phyloP scores from a whole-genome alignment of 2,329 filamentous ascomycete species.

The Epichloe sibirici region DNA sequence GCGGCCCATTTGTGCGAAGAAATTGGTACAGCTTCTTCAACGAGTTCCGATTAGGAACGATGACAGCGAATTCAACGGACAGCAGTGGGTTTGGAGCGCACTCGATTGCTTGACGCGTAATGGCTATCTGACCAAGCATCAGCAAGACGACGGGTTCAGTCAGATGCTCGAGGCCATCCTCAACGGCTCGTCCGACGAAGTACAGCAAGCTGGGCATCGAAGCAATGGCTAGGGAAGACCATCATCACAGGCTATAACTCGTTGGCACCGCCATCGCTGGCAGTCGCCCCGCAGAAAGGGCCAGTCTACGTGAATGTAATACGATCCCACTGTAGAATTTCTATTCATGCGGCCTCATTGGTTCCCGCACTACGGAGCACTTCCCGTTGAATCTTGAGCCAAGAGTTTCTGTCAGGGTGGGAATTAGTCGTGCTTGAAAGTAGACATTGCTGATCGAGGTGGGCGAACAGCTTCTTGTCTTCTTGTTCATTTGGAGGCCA shows the following conservation, averaged over 20 bases:
- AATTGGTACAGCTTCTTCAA: conserved; percentile 2
- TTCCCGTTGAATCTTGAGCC: neutral
- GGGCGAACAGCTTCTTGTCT: neutral
- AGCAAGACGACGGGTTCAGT: conserved; percentile 7
- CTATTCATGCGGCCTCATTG: no score
- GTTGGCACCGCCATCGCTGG: neutral
- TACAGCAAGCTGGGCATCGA: neutral
- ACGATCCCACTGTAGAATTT: no score
- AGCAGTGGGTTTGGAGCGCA: conserved; percentile 9
- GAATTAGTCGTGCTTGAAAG: neutral
- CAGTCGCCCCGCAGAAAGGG: neutral
- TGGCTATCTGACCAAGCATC: conserved; percentile 5
- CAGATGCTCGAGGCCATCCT: conserved; percentile 9
- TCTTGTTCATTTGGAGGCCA: neutral
- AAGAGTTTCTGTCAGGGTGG: neutral
- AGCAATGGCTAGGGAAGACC: neutral
- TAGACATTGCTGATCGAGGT: neutral
- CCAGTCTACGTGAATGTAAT: neutral
- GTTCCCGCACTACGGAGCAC: no score
- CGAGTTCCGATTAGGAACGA: conserved; percentile 6
- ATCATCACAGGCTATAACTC: neutral
- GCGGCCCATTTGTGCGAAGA: conserved; percentile 2
- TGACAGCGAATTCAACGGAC: conserved; percentile 8
- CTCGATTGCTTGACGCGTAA: conserved; percentile 3
- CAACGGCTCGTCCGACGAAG: conserved; percentile 9